Percentiles rank a stretch among this genome's conserved stretches.
phyloP scores from a whole-genome alignment of 257 asterid species.

The Nyctanthes arbortristis region DNA sequence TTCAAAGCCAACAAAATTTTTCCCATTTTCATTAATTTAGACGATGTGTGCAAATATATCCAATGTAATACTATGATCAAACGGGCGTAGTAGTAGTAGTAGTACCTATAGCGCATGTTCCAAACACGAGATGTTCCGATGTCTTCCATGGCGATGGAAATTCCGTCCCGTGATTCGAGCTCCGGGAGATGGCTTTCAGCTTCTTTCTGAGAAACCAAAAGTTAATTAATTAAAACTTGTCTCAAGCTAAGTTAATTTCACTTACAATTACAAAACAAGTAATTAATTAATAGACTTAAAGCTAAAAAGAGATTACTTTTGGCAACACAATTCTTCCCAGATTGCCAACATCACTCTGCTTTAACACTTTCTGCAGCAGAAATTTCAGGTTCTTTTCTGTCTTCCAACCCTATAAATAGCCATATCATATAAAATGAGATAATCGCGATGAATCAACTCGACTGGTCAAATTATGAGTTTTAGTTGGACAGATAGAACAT shows the following conservation, averaged over 20 bases:
- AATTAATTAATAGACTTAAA: background rate
- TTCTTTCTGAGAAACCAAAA: conserved; percentile 76
- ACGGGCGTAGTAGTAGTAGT: too few species aligned
- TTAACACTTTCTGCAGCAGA: conserved; percentile 93
- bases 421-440: background rate
- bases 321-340: conserved; percentile 96
- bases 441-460: too few species aligned
- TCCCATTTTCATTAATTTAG: too few species aligned
- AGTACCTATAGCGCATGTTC: conserved; percentile 89
- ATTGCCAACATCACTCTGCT: conserved; percentile 97
- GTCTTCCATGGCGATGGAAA: conserved; percentile 87
- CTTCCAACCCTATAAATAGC: conserved; percentile 44
- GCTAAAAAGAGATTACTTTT: conserved; percentile 46
- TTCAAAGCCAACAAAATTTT: background rate
- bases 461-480: too few species aligned
- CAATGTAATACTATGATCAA: too few species aligned
- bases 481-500: too few species aligned
- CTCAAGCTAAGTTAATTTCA: too few species aligned
- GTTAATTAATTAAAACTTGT: too few species aligned
- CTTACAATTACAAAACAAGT: too few species aligned
- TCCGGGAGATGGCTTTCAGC: conserved; percentile 92
- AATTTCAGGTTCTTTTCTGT: conserved; percentile 79
- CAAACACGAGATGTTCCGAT: conserved; percentile 82
- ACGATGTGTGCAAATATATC: too few species aligned
- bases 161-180: conserved; percentile 85